Conservation (phyloP, 495 filamentous ascomycete genomes). For the Podospora tetraspora region DNA sequence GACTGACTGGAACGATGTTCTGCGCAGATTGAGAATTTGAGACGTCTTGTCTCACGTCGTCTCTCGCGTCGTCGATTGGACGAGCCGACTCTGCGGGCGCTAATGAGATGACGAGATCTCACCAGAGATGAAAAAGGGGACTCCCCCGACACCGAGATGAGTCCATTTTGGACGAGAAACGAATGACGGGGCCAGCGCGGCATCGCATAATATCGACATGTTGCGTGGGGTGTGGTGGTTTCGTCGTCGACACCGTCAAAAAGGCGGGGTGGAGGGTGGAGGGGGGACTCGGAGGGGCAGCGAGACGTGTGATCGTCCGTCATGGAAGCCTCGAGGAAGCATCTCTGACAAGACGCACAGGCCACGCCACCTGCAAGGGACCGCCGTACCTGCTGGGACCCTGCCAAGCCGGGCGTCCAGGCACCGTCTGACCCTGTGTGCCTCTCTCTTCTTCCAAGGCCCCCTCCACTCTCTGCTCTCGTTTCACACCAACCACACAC, state of each 20-base stretch:
- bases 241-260: background rate
- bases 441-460: slow-evolving; percentile 1
- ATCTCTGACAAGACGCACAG: slow-evolving; percentile 22
- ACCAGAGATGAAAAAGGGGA: background rate
- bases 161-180: background rate
- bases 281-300: background rate
- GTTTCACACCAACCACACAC: background rate
- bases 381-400: background rate
- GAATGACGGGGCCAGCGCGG: background rate
- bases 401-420: slow-evolving; percentile 19
- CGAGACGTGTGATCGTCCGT: slow-evolving; percentile 24
- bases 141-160: background rate
- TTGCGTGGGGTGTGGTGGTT: slow-evolving; percentile 1
- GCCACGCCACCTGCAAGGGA: background rate
- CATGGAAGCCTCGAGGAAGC: slow-evolving; percentile 29
- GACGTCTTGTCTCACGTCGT: background rate
- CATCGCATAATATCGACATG: background rate
- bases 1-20: background rate
- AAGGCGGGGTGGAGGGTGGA: slow-evolving; percentile 5
- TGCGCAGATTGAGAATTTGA: background rate
- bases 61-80: background rate
- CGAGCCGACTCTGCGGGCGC: background rate
- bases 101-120: background rate
- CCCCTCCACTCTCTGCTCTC: background rate
- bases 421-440: background rate